Percentiles rank a stretch among this genome's conserved stretches.
Conservation (phyloP, 2,329 filamentous ascomycete genomes). For the Microascus cirrosus region DNA sequence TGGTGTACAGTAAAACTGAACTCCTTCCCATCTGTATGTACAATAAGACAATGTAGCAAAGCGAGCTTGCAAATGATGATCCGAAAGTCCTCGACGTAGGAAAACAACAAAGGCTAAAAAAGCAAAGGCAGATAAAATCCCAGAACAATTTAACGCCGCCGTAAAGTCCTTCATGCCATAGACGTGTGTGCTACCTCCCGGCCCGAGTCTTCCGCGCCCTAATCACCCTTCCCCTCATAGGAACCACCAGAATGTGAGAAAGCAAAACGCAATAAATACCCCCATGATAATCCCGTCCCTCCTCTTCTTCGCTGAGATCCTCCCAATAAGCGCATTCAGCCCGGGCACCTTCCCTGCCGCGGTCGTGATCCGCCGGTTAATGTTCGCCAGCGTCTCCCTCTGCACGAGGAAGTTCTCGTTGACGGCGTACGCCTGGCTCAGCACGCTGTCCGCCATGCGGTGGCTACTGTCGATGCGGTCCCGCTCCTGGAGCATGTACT, state of each 20-base stretch:
- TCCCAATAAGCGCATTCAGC: slow-evolving; percentile 80
- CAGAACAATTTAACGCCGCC: background rate
- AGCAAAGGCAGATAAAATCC: background rate
- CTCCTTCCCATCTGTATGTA: slow-evolving; percentile 16
- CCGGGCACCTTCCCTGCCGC: slow-evolving; percentile 88
- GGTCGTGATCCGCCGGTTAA: slow-evolving; percentile 81
- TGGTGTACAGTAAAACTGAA: slow-evolving; percentile 5
- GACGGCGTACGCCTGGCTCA: slow-evolving; percentile 93
- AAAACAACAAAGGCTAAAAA: background rate
- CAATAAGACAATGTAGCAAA: slow-evolving; percentile 7
- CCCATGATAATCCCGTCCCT: slow-evolving; percentile 92
- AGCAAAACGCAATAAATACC: slow-evolving; percentile 83
- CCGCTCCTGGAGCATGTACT: slow-evolving; percentile 95
- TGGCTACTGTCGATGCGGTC: slow-evolving; percentile 79
- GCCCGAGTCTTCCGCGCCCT: slow-evolving; percentile 1
- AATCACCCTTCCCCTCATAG: slow-evolving; percentile 30
- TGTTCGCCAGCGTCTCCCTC: slow-evolving; percentile 75
- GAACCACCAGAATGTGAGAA: slow-evolving; percentile 75
- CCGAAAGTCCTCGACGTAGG: slow-evolving; percentile 18
- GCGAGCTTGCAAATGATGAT: slow-evolving; percentile 11
- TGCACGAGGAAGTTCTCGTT: slow-evolving; percentile 85
- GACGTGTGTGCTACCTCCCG: background rate
- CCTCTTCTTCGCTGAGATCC: slow-evolving; percentile 90
- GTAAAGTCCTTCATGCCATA: background rate
- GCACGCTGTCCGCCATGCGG: slow-evolving; percentile 76